phyloP scores from a whole-genome alignment of 441 rosid genomes.

The Arabidopsis hybrid region DNA sequence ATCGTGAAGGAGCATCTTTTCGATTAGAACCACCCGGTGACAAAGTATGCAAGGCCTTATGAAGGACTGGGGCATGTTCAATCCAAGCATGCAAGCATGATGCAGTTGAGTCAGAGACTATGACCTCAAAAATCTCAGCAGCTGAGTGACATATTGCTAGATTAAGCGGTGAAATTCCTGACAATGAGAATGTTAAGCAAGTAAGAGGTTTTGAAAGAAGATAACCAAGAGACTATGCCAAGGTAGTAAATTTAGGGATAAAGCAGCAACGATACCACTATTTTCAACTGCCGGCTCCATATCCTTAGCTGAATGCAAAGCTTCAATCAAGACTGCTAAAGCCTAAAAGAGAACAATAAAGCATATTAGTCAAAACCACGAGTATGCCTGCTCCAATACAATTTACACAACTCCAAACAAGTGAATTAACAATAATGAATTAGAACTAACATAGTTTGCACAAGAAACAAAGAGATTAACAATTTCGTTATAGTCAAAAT shows the following conservation, averaged over 20 bases:
- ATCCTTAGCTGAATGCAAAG: slow-evolving; percentile 85
- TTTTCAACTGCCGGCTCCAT: slow-evolving; percentile 67
- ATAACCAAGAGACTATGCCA: slow-evolving; percentile 33
- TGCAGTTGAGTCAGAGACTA: slow-evolving; percentile 90
- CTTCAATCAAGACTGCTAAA: slow-evolving; percentile 81
- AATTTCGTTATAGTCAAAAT: not conserved
- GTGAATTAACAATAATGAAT: slow-evolving; percentile 9
- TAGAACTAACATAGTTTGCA: slow-evolving; percentile 1
- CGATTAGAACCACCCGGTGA: slow-evolving; percentile 96
- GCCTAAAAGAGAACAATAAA: slow-evolving; percentile 56
- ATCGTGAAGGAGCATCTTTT: slow-evolving; percentile 92
- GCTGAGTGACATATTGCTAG: slow-evolving; percentile 97
- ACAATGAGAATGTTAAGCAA: slow-evolving; percentile 47
- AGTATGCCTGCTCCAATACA: slow-evolving; percentile 8
- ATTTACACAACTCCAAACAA: slow-evolving; percentile 8
- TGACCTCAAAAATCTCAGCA: slow-evolving; percentile 94
- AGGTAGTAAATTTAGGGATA: slow-evolving; percentile 40
- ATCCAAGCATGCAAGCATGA: slow-evolving; percentile 90
- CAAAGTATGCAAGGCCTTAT: slow-evolving; percentile 87
- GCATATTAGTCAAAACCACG: slow-evolving; percentile 28
- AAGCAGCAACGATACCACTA: slow-evolving; percentile 57
- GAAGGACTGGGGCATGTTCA: slow-evolving; percentile 86
- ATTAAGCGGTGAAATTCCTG: slow-evolving; percentile 91
- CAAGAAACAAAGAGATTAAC: slow-evolving; percentile 20
- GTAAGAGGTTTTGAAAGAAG: slow-evolving; percentile 40